A percentile compares a stretch with the other conserved stretches of the same genome.
Evolutionary conservation across 768 basidiomycete species (phyloP).

Genomic region (Kwoniella botswanensis): DNA sequence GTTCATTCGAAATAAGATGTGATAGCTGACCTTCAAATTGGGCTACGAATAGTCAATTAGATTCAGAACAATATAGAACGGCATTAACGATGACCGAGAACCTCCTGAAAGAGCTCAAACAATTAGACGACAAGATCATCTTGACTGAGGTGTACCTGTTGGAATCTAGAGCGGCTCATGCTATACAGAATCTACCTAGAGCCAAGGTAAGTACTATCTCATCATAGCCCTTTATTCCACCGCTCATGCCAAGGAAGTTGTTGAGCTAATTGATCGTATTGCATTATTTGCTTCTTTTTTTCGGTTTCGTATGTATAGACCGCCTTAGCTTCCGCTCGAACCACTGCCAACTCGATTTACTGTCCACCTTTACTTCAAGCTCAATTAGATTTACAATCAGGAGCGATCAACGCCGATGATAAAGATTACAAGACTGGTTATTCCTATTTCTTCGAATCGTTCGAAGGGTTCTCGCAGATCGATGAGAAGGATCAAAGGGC

Average conservation of each 20-base stretch:
- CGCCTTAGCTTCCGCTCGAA: conserved; percentile 84
- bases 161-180: conserved; percentile 88
- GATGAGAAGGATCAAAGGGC: conserved; percentile 71
- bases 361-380: conserved; percentile 75
- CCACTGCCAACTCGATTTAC: conserved; percentile 94
- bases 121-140: conserved; percentile 96
- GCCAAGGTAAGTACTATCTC: conserved; percentile 69
- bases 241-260: no score
- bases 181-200: conserved; percentile 84
- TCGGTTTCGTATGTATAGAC: conserved; percentile 62
- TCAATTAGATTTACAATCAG: conserved; percentile 68
- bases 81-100: conserved; percentile 81
- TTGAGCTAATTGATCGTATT: background rate
- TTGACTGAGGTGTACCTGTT: conserved; percentile 94
- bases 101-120: conserved; percentile 88
- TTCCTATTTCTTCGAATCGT: conserved; percentile 96
- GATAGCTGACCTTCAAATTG: background rate
- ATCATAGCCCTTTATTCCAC: background rate
- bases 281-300: background rate
- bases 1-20: background rate
- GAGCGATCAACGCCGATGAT: conserved; percentile 92
- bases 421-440: conserved; percentile 97
- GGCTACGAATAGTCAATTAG: conserved; percentile 61
- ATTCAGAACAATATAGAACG: conserved; percentile 73
- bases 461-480: conserved; percentile 81